Conservation (phyloP, 805 yeast species). For the Yamadazyma scolyti region DNA sequence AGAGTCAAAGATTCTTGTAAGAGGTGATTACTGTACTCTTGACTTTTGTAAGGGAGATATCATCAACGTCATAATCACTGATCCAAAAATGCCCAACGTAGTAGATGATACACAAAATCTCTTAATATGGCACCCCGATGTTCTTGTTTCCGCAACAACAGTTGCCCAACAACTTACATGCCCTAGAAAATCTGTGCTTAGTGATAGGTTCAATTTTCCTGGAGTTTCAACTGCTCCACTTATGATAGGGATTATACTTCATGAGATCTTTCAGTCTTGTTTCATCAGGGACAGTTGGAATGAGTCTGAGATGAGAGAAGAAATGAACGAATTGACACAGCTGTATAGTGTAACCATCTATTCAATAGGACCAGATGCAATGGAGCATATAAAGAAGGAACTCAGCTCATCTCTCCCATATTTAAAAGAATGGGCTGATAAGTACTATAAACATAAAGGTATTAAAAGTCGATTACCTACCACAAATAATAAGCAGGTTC, state of each 20-base stretch:
- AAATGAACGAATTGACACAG: conserved; percentile 39
- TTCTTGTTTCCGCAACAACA: conserved; percentile 74
- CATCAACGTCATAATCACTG: conserved; percentile 56
- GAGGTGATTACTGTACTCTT: conserved; percentile 60
- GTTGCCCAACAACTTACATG: conserved; percentile 77
- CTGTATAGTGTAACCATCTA: conserved; percentile 48
- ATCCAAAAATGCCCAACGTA: conserved; percentile 32
- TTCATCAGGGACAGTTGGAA: conserved; percentile 35
- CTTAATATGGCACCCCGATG: conserved; percentile 82
- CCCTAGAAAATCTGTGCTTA: conserved; percentile 63
- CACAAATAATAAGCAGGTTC: conserved; percentile 26
- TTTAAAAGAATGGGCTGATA: conserved; percentile 51
- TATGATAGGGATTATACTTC: conserved; percentile 80
- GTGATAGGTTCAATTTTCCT: conserved; percentile 52
- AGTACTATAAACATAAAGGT: conserved; percentile 30
- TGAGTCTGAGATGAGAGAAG: conserved; percentile 31
- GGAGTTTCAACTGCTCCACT: conserved; percentile 65
- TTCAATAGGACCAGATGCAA: conserved; percentile 44
- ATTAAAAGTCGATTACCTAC: conserved; percentile 19
- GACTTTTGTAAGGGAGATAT: conserved; percentile 51
- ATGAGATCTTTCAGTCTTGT: conserved; percentile 66
- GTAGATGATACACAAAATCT: conserved; percentile 58
- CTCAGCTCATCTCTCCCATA: conserved; percentile 48
- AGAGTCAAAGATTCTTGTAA: conserved; percentile 42
- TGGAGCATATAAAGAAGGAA: conserved; percentile 39